Evolutionary conservation across 257 asterid genomes (phyloP), one percentile per base, ranked within the genome.

Genomic region (Fraxinus excelsior): DNA sequence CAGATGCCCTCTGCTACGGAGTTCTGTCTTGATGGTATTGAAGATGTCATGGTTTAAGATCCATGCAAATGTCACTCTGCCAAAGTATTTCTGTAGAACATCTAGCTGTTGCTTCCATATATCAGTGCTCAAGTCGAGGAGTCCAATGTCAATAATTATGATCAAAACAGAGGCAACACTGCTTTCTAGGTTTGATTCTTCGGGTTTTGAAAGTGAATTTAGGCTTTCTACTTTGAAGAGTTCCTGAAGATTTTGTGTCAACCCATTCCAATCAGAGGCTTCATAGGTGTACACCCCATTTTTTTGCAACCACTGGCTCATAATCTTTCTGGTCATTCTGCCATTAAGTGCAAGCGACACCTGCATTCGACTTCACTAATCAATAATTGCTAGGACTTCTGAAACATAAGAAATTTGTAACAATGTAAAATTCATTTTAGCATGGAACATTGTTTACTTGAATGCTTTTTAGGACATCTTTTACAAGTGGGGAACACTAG

Each of bases 321-420:
- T 83, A 16, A 84, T 83, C 29, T 42, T 56, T 83, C 97, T 84
- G 13, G 90, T 89, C 92, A 80, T 92, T 76, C 84, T 85, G 51
- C 98, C 97, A 82, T 88, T 87, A 72, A 92, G 93, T 65, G 94
- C 98, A 81, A 94, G 97, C 91, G 92, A 75, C 64, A 94, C 94
- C 98, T 94, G 94, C 81, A 82, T 80, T 76, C 78, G 79, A 79
- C 76, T 77, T 79, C 72, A 56, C 72, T 31, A 70, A 66, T 78
- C 70, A 81, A 74, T 74, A 66, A 56, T 75, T 74, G 58, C 38
- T 40, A 19, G 34, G 75, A 38, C 65, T 58, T 35, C 1, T 9
- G 66, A 40, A 58, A n/a, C 37, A 35, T 19, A 23, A 31, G 51
- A 73, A 34, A 32, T 56, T 60, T 31, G 66, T 28, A 16, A 72